Evolutionary conservation across 2,329 filamentous ascomycete genomes (phyloP).

Genomic region (Clonostachys sp.): DNA sequence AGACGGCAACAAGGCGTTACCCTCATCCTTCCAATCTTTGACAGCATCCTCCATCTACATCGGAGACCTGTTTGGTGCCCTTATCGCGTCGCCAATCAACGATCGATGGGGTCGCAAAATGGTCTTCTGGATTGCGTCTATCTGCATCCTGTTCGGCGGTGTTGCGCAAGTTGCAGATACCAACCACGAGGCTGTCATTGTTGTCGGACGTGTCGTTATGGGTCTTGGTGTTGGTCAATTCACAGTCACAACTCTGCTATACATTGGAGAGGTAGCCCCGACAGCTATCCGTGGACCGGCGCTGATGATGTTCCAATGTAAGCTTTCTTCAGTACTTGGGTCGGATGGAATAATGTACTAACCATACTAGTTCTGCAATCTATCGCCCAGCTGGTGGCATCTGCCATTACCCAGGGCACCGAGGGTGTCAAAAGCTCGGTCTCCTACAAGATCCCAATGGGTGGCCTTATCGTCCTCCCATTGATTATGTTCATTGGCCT

Average conservation of each 20-base stretch:
- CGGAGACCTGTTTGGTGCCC: constrained; percentile 27
- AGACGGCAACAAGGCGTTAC: constrained; percentile 10
- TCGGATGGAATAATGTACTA: background rate
- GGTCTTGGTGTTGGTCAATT: constrained; percentile 14
- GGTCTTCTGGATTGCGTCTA: constrained; percentile 23
- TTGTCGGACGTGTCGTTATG: constrained; percentile 10
- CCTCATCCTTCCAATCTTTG: constrained; percentile 20
- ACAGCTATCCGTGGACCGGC: constrained; percentile 15
- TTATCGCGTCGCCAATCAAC: constrained; percentile 26
- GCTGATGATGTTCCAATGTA: constrained; percentile 22
- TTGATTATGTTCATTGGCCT: constrained; percentile 12
- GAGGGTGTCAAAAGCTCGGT: constrained; percentile 12
- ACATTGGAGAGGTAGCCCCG: constrained; percentile 18
- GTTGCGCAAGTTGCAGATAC: constrained; percentile 10
- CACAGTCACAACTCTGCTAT: constrained; percentile 12
- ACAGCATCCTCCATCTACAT: constrained; percentile 30
- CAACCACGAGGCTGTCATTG: constrained; percentile 9
- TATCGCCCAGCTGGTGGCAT: constrained; percentile 18
- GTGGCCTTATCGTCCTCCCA: constrained; percentile 15
- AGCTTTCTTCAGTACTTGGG: background rate
- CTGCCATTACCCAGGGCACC: constrained; percentile 17
- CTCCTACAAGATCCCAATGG: constrained; percentile 19
- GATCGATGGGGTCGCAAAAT: constrained; percentile 24
- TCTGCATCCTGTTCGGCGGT: constrained; percentile 19
- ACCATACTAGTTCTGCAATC: constrained; percentile 17